Conservation (phyloP, 2,329 filamentous ascomycete species). For the Coniochaeta ligniaria region DNA sequence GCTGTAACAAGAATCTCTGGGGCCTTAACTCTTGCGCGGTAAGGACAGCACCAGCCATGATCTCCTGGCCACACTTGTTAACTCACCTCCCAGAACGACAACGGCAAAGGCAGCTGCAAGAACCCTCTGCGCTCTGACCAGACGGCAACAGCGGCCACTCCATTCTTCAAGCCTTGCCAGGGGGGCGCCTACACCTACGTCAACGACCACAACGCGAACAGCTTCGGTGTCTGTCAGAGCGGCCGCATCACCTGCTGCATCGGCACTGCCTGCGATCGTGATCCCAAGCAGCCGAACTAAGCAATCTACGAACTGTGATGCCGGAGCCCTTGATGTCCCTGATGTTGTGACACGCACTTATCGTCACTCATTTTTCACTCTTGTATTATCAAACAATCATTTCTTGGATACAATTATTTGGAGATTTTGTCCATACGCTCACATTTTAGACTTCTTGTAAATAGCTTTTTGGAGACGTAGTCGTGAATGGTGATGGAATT, state of each 20-base stretch:
- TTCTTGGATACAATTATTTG: too few species aligned
- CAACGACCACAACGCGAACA: conserved; percentile 11
- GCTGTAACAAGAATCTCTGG: conserved; percentile 11
- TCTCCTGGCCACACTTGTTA: background rate
- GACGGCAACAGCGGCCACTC: conserved; percentile 1
- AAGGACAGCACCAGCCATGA: background rate
- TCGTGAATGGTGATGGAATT: too few species aligned
- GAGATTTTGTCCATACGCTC: too few species aligned
- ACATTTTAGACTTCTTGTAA: too few species aligned
- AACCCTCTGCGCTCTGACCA: conserved; percentile 8
- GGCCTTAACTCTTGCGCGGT: background rate
- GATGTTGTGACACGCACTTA: too few species aligned
- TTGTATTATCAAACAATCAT: too few species aligned
- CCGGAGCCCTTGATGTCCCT: too few species aligned
- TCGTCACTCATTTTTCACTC: too few species aligned
- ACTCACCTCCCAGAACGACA: conserved; percentile 2
- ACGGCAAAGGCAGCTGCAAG: conserved; percentile 6
- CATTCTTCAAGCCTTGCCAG: conserved; percentile 14
- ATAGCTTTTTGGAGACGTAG: too few species aligned
- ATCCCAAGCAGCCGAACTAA: background rate
- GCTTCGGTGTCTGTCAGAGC: conserved; percentile 11
- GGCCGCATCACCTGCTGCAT: conserved; percentile 12
- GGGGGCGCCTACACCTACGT: conserved; percentile 15
- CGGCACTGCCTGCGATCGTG: conserved; percentile 6
- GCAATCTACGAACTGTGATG: background rate